Conservation (phyloP, 768 basidiomycete genomes). For the Hericium rajendrae region DNA sequence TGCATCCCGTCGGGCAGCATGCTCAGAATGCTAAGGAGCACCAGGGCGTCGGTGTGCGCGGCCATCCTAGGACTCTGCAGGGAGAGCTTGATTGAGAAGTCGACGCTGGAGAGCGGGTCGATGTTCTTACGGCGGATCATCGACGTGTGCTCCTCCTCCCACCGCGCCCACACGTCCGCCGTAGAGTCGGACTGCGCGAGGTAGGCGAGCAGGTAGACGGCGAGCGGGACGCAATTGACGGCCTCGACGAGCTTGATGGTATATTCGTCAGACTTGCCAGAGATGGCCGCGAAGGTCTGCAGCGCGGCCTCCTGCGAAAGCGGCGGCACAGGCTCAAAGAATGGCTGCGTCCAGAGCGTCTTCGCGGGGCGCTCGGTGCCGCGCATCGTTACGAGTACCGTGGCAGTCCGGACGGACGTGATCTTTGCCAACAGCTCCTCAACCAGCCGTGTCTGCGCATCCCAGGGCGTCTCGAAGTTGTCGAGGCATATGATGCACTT, state of each 20-base stretch:
- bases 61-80: neutral
- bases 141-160: neutral
- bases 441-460: neutral
- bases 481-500: conserved; percentile 1
- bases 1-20: neutral
- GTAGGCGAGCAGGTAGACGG: conserved; percentile 1
- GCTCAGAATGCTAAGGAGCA: neutral
- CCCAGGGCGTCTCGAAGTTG: conserved; percentile 4
- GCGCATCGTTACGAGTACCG: neutral
- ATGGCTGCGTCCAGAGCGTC: neutral
- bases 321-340: neutral
- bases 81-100: neutral
- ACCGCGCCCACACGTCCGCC: neutral
- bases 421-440: neutral
- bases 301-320: neutral
- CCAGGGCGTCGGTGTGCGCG: neutral
- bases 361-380: neutral
- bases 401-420: neutral
- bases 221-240: conserved; percentile 1
- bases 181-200: neutral
- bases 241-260: neutral
- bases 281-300: neutral
- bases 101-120: neutral
- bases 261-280: neutral
- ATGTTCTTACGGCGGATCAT: neutral